Conservation (phyloP, 768 basidiomycete species). For the Podaxis sp. region DNA sequence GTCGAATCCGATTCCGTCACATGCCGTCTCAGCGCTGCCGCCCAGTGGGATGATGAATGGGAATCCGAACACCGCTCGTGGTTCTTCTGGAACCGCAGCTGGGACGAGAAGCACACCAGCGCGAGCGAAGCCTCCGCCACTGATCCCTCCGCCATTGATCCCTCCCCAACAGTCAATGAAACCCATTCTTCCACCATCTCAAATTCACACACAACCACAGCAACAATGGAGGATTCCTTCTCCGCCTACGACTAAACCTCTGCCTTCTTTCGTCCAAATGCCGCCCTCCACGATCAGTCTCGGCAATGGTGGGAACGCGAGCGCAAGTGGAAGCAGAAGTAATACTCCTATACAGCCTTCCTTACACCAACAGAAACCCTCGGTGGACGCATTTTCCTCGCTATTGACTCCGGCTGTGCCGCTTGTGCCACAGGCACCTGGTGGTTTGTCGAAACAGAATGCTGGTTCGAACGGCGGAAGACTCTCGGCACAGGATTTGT, state of each 20-base stretch:
- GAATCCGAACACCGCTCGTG: background rate
- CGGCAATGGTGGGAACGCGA: background rate
- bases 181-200: slow-evolving; percentile 20
- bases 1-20: background rate
- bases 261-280: background rate
- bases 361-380: slow-evolving; percentile 19
- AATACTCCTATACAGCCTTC: slow-evolving; percentile 2
- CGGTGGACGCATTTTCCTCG: slow-evolving; percentile 25
- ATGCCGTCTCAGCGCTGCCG: background rate
- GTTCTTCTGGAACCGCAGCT: background rate
- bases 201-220: slow-evolving; percentile 11
- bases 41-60: background rate
- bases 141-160: slow-evolving; percentile 5
- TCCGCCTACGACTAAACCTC: slow-evolving; percentile 8
- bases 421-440: slow-evolving; percentile 28
- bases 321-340: background rate
- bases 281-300: slow-evolving; percentile 1
- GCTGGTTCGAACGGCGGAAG: slow-evolving; percentile 40
- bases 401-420: slow-evolving; percentile 44
- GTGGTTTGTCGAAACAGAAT: slow-evolving; percentile 22
- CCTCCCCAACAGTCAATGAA: slow-evolving; percentile 1
- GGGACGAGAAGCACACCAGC: slow-evolving; percentile 18
- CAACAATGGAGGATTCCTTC: slow-evolving; percentile 12
- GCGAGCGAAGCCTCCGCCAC: slow-evolving; percentile 8
- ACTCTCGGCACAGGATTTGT: slow-evolving; percentile 80